phyloP scores from a whole-genome alignment of 495 filamentous ascomycete species.

The Aspergillus heteromorphus region DNA sequence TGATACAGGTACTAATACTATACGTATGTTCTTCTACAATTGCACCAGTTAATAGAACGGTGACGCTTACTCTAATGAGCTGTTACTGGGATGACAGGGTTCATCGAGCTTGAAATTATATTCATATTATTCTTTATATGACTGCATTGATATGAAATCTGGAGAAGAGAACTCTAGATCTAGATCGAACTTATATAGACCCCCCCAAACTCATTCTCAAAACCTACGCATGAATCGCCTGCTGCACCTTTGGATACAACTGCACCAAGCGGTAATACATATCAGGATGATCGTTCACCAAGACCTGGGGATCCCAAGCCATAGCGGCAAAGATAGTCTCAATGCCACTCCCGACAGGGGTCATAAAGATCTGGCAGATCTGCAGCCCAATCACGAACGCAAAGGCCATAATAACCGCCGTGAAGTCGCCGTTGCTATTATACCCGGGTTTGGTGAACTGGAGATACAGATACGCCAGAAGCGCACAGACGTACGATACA shows the following conservation, averaged over 20 bases:
- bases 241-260: conserved; percentile 80
- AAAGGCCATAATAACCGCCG: conserved; percentile 75
- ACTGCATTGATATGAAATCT: too few relatives aligned
- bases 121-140: too few relatives aligned
- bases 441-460: conserved; percentile 73
- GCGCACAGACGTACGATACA: conserved; percentile 72
- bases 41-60: too few relatives aligned
- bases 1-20: too few relatives aligned
- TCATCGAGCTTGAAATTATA: too few relatives aligned
- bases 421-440: conserved; percentile 65
- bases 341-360: conserved; percentile 57
- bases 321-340: conserved; percentile 84
- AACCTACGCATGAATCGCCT: conserved; percentile 56
- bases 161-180: too few relatives aligned
- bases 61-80: too few relatives aligned
- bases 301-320: conserved; percentile 82
- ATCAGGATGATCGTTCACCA: conserved; percentile 77
- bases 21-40: too few relatives aligned
- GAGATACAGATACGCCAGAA: conserved; percentile 81
- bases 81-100: too few relatives aligned
- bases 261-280: conserved; percentile 68
- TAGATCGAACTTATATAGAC: too few relatives aligned
- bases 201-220: too few relatives aligned
- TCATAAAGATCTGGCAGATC: conserved; percentile 82
- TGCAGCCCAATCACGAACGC: conserved; percentile 81